A percentile compares a stretch with the other conserved stretches of the same genome.
Conservation (phyloP, 352 stramenopile species). For the Phytophthora capsici region DNA sequence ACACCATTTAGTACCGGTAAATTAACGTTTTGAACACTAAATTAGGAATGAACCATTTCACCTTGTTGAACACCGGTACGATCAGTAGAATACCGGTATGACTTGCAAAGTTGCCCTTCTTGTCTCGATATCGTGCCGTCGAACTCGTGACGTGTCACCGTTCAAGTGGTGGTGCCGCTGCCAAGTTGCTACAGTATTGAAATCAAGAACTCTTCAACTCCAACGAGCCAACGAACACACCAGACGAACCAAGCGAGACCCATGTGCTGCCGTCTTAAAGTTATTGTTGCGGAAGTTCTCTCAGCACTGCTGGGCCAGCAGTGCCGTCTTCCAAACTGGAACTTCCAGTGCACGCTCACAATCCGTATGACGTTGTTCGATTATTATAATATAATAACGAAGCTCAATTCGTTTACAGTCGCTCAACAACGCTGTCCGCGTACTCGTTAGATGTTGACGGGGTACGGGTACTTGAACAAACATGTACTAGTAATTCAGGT, state of each 20-base stretch:
- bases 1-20: not conserved
- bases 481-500: too few relatives aligned
- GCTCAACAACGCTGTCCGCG: not conserved
- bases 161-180: conserved; percentile 11
- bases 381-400: too few relatives aligned
- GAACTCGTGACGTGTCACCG: conserved; percentile 17
- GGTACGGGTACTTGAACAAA: not conserved
- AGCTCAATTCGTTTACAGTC: conserved; percentile 7
- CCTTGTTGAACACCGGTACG: too few relatives aligned
- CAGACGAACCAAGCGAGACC: too few relatives aligned
- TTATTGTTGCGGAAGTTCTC: not conserved
- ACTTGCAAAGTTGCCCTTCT: not conserved
- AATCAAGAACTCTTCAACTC: conserved; percentile 2
- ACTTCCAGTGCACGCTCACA: conserved; percentile 1
- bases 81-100: too few relatives aligned
- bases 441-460: conserved; percentile 10
- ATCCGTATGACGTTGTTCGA: conserved; percentile 11
- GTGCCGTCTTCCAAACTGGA: not conserved
- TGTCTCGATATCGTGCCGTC: conserved; percentile 1
- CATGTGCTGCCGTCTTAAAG: not conserved
- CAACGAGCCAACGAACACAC: conserved; percentile 2
- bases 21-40: not conserved
- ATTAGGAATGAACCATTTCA: not conserved
- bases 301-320: too few relatives aligned
- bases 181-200: too few relatives aligned